Base-by-base conservation (phyloP, 2,329 filamentous ascomycete genomes). In the Decorospora gaudefroyi region DNA sequence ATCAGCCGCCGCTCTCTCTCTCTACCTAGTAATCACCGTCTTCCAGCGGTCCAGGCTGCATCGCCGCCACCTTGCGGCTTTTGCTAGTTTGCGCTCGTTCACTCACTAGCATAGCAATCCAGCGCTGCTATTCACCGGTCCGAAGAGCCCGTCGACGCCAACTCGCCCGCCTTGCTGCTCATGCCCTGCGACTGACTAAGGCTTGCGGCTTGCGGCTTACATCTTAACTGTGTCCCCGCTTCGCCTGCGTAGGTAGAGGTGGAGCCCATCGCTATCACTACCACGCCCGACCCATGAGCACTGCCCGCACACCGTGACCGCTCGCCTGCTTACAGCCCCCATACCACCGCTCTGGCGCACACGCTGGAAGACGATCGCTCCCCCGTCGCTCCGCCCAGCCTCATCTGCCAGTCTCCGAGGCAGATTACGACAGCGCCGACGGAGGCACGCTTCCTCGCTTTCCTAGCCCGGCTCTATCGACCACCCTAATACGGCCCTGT, bases 381-480 rank as follows among this genome's bases (percentile, higher is more conserved):
- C 55, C 59, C 57, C 61, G 64, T 65, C 65, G 61, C 61, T 58
- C 55, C 50, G 54, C 51, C 57, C 55, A 58, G 60, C 49, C 47
- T 52, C 53, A 47, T 55, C 59, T 59, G 58, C 49, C 56, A 58
- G 56, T 54, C 58, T 54, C 55, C 59, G 41, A 61, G 61, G 57
- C 60, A 63, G 57, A 66, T 64, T 54, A 62, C 62, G 46, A 67
- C 67, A 53, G 64, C 68, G 50, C 69, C 71, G 56, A 71, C 70
- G 63, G 68, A 76, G 61, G 70, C 70, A 53, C 65, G 67, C 57
- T 73, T 72, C 55, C 71, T 74, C 46, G 64, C 71, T 46, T 75
- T 74, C 57, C 69, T 76, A 42, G 69, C 71, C 35, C 68, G 71
- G 46, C 70, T 76, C 37, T 75, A 69, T 60, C 69, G 68, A 53